Base-by-base conservation (phyloP, 768 basidiomycete genomes). In the Tricholoma sp. region DNA sequence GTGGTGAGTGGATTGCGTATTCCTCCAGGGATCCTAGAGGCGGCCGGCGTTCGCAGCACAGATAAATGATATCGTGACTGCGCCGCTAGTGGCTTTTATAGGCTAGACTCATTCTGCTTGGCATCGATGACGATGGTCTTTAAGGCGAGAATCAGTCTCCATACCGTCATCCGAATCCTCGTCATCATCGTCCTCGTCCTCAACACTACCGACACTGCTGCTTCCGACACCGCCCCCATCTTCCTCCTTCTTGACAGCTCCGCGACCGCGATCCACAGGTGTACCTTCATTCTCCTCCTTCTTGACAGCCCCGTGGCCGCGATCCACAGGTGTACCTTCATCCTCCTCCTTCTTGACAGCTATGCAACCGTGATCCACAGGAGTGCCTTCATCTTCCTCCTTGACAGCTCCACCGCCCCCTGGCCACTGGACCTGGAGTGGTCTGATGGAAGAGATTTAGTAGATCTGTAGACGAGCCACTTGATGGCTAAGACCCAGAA, bases 1-100 rank as follows among this genome's bases (percentile, higher is more conserved):
- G 74, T 64, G 55, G 70, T 76, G 59, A 76, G 60, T 3, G 71
- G 73, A 52, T 69, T 75, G 9, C 69, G 66, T 51, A 60, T 60
- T 54, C 67, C 68, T 16, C 65, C 67, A 3, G 65, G 65, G 68
- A 71, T 71, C 31, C 8, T 29, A 51, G 10, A 12, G 18, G 19
- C n/a, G 18, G 41, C 7, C 12, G n/a, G n/a, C 1, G 37, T 3
- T 39, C 16, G 18, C 8, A n/a, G 37, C 3, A 29, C 29, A 29
- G 8, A 4, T 3, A 29, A 29, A 8, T 4, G 29, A 3, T 8
- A 29, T 8, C 8, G 29, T 29, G 29, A n/a, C n/a, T n/a, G 29
- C 4, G 29, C 29, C 29, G 29, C 29, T 29, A 29, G 29, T 29
- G 8, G 8, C 29, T 8, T 29, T 29, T 29, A 29, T 4, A 29